phyloP scores from a whole-genome alignment of 345 rosid species.

The Cardamine occulta region DNA sequence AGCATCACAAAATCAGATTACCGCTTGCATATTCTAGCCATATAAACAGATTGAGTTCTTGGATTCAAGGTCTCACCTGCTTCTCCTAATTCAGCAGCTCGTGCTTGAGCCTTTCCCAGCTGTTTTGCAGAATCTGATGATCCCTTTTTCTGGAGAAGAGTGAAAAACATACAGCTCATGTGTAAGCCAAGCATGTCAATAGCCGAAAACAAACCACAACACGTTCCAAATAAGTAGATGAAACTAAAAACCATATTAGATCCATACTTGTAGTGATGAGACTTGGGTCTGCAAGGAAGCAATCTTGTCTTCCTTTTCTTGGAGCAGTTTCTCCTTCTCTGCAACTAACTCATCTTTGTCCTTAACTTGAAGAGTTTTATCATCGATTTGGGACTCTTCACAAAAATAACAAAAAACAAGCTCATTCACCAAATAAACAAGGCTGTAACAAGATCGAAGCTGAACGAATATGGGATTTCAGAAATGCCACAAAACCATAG shows the following conservation, averaged over 20 bases:
- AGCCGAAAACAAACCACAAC: not conserved
- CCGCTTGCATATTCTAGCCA: conserved; percentile 2
- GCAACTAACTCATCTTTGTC: conserved; percentile 58
- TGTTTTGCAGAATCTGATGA: conserved; percentile 62
- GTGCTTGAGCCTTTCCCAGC: conserved; percentile 75
- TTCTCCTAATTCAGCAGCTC: conserved; percentile 74
- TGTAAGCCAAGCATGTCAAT: conserved; percentile 1
- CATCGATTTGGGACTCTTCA: conserved; percentile 68
- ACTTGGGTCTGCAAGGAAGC: conserved; percentile 67
- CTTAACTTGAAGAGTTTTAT: conserved; percentile 61
- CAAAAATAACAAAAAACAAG: not conserved
- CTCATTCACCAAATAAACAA: conserved; percentile 17
- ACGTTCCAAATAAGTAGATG: not conserved
- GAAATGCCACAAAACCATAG: conserved; percentile 7
- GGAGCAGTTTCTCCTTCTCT: conserved; percentile 65
- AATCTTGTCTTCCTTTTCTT: conserved; percentile 59
- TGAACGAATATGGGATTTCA: not conserved
- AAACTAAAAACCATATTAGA: conserved; percentile 16
- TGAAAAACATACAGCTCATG: conserved; percentile 9
- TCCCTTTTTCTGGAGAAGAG: conserved; percentile 54
- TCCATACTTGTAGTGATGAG: conserved; percentile 69
- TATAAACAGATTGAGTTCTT: not conserved
- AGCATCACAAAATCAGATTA: conserved; percentile 22
- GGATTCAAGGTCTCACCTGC: conserved; percentile 53
- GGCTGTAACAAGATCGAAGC: not conserved